Base-by-base conservation (phyloP, 805 yeast genomes). In the Wickerhamiella sergipiensis region DNA sequence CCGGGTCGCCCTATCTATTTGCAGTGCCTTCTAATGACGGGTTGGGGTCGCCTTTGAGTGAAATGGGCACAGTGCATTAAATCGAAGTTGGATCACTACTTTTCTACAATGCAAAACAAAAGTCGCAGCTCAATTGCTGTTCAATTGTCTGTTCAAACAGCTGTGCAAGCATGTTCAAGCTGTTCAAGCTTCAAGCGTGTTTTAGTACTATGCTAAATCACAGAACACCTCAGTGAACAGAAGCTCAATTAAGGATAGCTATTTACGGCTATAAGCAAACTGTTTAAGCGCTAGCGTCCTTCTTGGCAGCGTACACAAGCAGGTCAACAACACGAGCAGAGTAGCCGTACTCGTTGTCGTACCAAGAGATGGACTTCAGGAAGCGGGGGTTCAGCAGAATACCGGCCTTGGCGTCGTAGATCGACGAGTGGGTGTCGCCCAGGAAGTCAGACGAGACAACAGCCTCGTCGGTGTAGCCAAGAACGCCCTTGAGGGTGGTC, bases 321-420 rank as follows among this genome's bases (percentile, higher is more conserved):
- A 87, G 76, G 77, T 87, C 95, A 61, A 87, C 95, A 62, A 87
- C 95, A 79, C 95, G 87, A 74, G 92, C 83, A 64, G 95, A 84
- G 85, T 87, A 87, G 71, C 95, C 95, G 77, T 71, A 87, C 78
- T 87, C 95, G 75, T 87, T 87, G 73, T 87, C 95, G 80, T 87
- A 87, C 95, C 95, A 87, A 55, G 95, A 78, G 72, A 86, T 76
- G 68, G 87, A 78, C 81, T 87, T 87, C 74, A 85, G 92, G 71
- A 87, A 87, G 65, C 81, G 80, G 69, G 87, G 86, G 71, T 87
- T 81, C 67, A 87, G 76, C 67, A 80, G 76, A 73, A 86, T 84
- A 76, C 95, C 94, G 58, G 95, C 95, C 76, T 77, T 78, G 62
- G 90, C 84, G 70, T 87, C 95, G 67, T 84, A 87, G 78, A 85